Evolutionary conservation across 495 filamentous ascomycete species (phyloP).

Genomic region (Amphirosellinia nigrospora): DNA sequence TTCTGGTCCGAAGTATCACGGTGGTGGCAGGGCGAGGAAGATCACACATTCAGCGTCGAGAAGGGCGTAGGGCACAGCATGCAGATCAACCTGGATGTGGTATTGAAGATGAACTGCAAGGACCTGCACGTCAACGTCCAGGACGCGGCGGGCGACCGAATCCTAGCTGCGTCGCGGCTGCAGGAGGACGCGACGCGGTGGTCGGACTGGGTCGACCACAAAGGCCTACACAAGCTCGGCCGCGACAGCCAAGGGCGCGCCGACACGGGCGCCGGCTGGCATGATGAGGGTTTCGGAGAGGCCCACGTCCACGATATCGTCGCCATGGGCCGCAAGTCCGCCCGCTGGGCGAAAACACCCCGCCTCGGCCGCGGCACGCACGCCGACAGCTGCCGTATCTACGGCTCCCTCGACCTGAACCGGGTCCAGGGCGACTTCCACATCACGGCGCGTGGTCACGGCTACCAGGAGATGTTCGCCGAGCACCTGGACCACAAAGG

Average conservation of each 20-base stretch:
- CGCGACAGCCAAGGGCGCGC: conserved; percentile 52
- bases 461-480: conserved; percentile 74
- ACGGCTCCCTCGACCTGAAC: conserved; percentile 86
- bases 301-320: conserved; percentile 78
- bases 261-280: conserved; percentile 61
- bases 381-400: conserved; percentile 79
- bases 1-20: conserved; percentile 75
- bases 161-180: conserved; percentile 79
- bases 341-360: conserved; percentile 76
- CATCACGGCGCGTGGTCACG: conserved; percentile 94
- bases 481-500: conserved; percentile 83
- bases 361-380: conserved; percentile 59
- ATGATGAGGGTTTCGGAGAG: conserved; percentile 65
- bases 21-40: conserved; percentile 83
- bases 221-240: conserved; percentile 71
- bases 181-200: conserved; percentile 79
- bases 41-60: conserved; percentile 91
- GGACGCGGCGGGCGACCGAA: conserved; percentile 89
- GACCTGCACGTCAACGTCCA: conserved; percentile 96
- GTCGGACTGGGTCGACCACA: conserved; percentile 77
- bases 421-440: conserved; percentile 99
- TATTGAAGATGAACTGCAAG: conserved; percentile 87
- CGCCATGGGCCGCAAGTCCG: conserved; percentile 59
- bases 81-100: conserved; percentile 94
- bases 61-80: conserved; percentile 86